Evolutionary conservation across 1,284 basidiomycete species (phyloP), one percentile per base, ranked within the genome.

Genomic region (Apiotrichum domesticum): DNA sequence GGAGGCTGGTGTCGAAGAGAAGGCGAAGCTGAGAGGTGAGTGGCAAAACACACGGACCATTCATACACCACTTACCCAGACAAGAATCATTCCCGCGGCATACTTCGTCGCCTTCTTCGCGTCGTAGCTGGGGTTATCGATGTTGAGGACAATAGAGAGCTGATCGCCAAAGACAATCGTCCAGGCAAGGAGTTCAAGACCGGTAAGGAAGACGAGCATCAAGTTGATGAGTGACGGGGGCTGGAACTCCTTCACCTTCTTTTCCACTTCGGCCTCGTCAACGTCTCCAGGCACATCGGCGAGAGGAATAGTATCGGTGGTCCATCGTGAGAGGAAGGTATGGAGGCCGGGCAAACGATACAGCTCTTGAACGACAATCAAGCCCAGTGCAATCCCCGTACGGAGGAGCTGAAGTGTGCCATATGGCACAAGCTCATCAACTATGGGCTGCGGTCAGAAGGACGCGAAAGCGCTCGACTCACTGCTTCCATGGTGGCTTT

Each of bases 1-100:
- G 15, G 15, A 49, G 35, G 21, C 47, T 49, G 15, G 35, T 7
- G 35, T 40, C 34, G 9, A 49, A 33, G 21, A 49, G 47, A 8
- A 49, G 15, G 35, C 35, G 15, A 29, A 49, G 15, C 59, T 61
- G 47, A 1, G 6, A 10, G 46, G 21, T 55, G 7, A 55, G 50
- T 8, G 3, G 15, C 11, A 32, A 6, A 11, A 5, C 35, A 32
- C 47, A 6, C 21, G 21, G 21, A 21, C 21, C 21, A 21, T 21
- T 21, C 21, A 21, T 21, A 7, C 45, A 4, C 10, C 5, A 50
- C 73, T 59, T 57, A 76, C 74, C 74, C 74, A 76, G 21, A 73
- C 65, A 2, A 70, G 11, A 4, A 69, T 61, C 64, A 73, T 70
- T 15, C 65, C 66, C n/a, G 58, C 63, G 0, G 69, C 59, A 4